Percentiles rank a stretch among this genome's conserved stretches.
Evolutionary conservation across 2,329 filamentous ascomycete genomes (phyloP).

Genomic region (Trichoderma sp.): DNA sequence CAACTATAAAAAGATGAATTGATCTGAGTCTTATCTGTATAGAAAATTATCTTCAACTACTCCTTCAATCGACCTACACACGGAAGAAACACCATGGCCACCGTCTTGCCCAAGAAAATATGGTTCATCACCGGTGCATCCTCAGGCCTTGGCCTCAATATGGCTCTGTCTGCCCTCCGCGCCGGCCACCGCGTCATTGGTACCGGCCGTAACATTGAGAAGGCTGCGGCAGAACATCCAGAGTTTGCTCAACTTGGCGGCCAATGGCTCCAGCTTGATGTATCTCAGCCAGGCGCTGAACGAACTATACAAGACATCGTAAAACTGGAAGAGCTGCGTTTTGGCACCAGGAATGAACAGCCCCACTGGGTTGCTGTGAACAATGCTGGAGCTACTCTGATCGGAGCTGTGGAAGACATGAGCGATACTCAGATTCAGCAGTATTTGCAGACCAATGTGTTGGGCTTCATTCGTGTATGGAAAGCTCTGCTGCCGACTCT

Average conservation of each 20-base stretch:
- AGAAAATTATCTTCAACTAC: neutral
- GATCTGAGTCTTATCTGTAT: neutral
- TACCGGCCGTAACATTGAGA: conserved; percentile 42
- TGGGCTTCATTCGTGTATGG: conserved; percentile 15
- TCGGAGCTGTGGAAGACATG: conserved; percentile 15
- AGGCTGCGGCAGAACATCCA: conserved; percentile 26
- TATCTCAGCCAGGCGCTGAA: conserved; percentile 31
- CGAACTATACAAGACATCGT: neutral
- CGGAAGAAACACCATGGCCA: neutral
- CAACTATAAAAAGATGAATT: neutral
- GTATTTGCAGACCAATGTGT: conserved; percentile 11
- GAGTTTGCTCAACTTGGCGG: conserved; percentile 28
- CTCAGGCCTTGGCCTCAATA: conserved; percentile 48
- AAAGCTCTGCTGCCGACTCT: conserved; percentile 11
- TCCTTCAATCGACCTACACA: neutral
- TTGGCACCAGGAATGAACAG: neutral
- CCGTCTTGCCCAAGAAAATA: conserved; percentile 32
- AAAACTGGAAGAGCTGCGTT: neutral
- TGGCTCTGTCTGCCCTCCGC: conserved; percentile 45
- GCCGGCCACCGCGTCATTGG: conserved; percentile 52
- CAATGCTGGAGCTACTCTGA: conserved; percentile 3
- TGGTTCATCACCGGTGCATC: conserved; percentile 55
- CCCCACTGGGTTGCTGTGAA: conserved; percentile 15
- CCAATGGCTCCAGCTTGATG: conserved; percentile 35
- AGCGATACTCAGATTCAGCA: conserved; percentile 11